Base-by-base conservation (phyloP, 257 asterid genomes). In the Solanum peruvianum region DNA sequence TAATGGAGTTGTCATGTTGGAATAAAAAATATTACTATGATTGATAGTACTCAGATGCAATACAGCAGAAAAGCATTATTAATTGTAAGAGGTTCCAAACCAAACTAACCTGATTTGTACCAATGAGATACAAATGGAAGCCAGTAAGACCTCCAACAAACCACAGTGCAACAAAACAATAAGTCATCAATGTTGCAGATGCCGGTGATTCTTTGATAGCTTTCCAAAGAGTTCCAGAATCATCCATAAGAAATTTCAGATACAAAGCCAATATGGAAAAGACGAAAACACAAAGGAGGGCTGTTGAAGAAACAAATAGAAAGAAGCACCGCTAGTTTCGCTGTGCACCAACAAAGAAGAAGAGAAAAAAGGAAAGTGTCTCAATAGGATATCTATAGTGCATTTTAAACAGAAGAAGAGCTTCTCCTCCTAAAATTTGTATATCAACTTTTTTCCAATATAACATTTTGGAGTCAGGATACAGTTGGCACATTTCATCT, bases 121-220 rank as follows among this genome's bases (percentile, higher is more conserved):
- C 76, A 20, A 93, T 92, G 81, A 93, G 93, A 87, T 93, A 94
- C 62, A 93, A 70, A 92, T 95, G 98, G 86, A 95, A 95, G 37
- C 94, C 91, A 14, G 97, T 95, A 83, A 94, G 97, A 75, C 98
- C 98, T 31, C 98, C 98, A 35, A 95, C 95, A 82, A 95, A 95
- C 98, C 98, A 94, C 66, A 93, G 91, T 27, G 92, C 90, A 1
- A 95, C 78, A 62, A 95, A 95, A 80, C 94, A 92, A 75, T 95
- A 94, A 27, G 73, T 72, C 90, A 94, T 89, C 81, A 95, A 92
- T 62, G 90, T 76, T 81, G 92, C 91, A 21, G 96, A 82, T 77
- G 91, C 89, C 4, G 98, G 98, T 25, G 98, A 95, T 81, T 77
- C 87, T 71, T 88, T 80, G 78, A 93, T 62, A 77, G 98, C 98